Conservation (phyloP, 2,329 filamentous ascomycete species). For the Aureobasidium zeae region DNA sequence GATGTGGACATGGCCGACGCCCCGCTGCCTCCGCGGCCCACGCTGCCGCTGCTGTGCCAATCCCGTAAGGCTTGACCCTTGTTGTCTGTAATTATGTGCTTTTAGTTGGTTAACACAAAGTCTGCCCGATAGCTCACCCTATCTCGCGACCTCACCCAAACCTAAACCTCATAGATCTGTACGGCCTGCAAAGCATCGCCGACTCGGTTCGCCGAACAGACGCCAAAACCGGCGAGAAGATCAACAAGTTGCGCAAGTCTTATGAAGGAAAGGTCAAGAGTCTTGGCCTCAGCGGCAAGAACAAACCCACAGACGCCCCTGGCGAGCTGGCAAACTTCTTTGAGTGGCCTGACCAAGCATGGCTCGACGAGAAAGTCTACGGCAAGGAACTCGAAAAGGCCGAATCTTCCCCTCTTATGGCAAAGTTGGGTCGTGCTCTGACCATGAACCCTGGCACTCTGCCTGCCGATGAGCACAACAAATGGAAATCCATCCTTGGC, state of each 20-base stretch:
- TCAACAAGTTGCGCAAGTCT: conserved; percentile 50
- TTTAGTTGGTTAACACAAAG: conserved; percentile 25
- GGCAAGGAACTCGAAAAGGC: conserved; percentile 33
- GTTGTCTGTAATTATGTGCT: conserved; percentile 3
- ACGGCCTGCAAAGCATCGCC: conserved; percentile 47
- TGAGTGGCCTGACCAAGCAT: conserved; percentile 34
- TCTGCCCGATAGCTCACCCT: conserved; percentile 26
- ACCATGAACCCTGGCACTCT: conserved; percentile 36
- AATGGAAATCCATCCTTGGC: conserved; percentile 37
- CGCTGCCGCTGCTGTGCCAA: conserved; percentile 30
- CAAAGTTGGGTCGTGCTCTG: conserved; percentile 34
- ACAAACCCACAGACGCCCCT: conserved; percentile 36
- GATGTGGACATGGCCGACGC: conserved; percentile 24
- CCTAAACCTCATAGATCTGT: conserved; percentile 51
- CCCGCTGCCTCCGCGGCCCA: conserved; percentile 21
- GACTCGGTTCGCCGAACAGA: conserved; percentile 51
- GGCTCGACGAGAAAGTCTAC: conserved; percentile 30
- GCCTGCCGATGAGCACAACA: conserved; percentile 32
- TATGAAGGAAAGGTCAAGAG: conserved; percentile 46
- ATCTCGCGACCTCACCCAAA: conserved; percentile 47
- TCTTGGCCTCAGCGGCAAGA: conserved; percentile 40
- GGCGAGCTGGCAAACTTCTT: conserved; percentile 30
- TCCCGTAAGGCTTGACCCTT: conserved; percentile 25
- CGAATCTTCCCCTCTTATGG: conserved; percentile 24
- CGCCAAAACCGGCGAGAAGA: conserved; percentile 56